Evolutionary conservation across 108 stramenopile genomes (phyloP), one percentile per base, ranked within the genome.

Genomic region (Pseudonitzschia pungens): DNA sequence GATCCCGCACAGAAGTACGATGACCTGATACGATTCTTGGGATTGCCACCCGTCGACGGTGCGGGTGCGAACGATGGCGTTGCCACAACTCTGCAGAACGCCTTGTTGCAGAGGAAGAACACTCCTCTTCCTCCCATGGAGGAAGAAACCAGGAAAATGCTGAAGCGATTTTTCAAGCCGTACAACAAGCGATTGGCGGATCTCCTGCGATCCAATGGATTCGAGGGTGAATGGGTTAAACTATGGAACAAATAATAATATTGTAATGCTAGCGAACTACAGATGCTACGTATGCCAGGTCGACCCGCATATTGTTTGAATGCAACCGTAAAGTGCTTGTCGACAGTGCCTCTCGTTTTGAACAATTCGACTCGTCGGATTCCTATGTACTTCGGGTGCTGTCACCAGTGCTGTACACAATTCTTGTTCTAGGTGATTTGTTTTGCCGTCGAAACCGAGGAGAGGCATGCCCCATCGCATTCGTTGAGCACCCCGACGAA

Each of bases 121-220:
- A 4, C 22, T 42, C 40, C 52, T 12, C 40, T 60, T 11, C n/a
- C 26, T 18, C 62, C 45, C 66, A 73, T 79, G 73, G 55, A 50
- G 24, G 22, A 31, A 28, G 78, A 70, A 31, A 79, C 78, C 10
- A 52, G 73, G 36, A 60, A 27, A n/a, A 60, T 60, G 45, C 50
- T 79, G 24, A 21, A 65, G 42, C 48, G 70, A 18, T 79, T 79
- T 40, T 79, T 79, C 50, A 27, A 43, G 16, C 72, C 73, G 22
- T 79, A 79, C 78, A 79, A 79, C 51, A 24, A 70, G 55, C 73
- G 68, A 6, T 24, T 79, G 4, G 33, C 44, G 1, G 51, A 52
- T 5, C 53, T 79, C 10, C 44, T 80, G 28, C n/a, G 65, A 31
- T 44, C 63, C 12, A 45, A 80, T 51, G 74, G 79, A 51, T 80